phyloP scores from a whole-genome alignment of 148 eudicot genomes.

The Selenicereus undatus region DNA sequence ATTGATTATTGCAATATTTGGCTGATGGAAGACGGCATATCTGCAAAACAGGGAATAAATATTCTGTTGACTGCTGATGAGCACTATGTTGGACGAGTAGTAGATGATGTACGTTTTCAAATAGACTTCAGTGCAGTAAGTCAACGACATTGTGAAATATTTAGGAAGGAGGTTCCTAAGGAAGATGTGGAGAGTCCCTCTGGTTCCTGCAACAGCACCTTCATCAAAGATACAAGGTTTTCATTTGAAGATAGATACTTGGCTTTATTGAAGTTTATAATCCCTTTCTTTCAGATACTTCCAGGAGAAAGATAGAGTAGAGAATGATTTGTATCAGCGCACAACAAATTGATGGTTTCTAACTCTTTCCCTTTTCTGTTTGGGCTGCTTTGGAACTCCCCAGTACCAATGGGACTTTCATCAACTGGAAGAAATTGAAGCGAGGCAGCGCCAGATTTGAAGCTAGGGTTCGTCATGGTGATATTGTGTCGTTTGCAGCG shows the following conservation, averaged over 20 bases:
- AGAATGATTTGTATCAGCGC: conserved; percentile 2
- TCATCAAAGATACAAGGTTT: conserved; percentile 84
- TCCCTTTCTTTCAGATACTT: no score
- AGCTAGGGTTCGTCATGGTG: conserved; percentile 74
- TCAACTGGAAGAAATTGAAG: conserved; percentile 76
- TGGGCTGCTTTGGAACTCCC: conserved; percentile 13
- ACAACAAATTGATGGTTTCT: conserved; percentile 10
- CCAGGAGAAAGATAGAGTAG: conserved; percentile 2
- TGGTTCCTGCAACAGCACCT: conserved; percentile 33
- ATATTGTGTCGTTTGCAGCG: conserved; percentile 72
- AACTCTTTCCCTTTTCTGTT: conserved; percentile 9
- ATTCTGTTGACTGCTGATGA: conserved; percentile 72
- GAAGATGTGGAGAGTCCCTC: conserved; percentile 54
- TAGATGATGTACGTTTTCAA: conserved; percentile 66
- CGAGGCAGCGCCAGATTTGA: conserved; percentile 55
- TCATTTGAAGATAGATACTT: not conserved
- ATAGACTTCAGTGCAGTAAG: conserved; percentile 72
- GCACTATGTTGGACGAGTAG: conserved; percentile 75
- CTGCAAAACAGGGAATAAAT: conserved; percentile 66
- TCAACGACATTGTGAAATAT: conserved; percentile 70
- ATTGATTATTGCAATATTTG: not conserved
- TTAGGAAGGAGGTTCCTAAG: conserved; percentile 46
- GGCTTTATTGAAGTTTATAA: not conserved
- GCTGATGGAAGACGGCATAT: conserved; percentile 12
- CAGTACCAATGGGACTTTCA: conserved; percentile 92